Conservation (phyloP, 495 filamentous ascomycete species). For the Pyrenula aspistea region DNA sequence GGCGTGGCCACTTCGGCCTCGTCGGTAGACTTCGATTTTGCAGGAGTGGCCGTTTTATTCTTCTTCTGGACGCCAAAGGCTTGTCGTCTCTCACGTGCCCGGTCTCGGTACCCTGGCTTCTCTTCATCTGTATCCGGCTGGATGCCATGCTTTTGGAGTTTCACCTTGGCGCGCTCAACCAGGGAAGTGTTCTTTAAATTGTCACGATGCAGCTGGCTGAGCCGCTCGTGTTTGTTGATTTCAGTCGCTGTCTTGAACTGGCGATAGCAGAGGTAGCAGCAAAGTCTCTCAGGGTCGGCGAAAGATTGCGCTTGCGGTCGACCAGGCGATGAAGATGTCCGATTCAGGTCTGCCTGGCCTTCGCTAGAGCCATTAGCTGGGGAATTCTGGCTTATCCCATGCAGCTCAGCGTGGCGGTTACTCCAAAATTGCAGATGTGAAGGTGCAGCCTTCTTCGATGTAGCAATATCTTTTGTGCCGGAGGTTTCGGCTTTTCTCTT, state of each 20-base stretch:
- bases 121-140: conserved; percentile 14
- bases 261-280: conserved; percentile 67
- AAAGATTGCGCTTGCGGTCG: conserved; percentile 44
- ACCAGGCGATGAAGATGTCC: conserved; percentile 5
- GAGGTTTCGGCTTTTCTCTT: conserved; percentile 53
- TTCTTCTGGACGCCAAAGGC: conserved; percentile 57
- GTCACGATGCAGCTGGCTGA: conserved; percentile 58
- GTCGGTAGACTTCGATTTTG: conserved; percentile 18
- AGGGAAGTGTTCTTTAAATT: conserved; percentile 53
- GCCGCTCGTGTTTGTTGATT: conserved; percentile 64
- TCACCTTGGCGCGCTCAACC: conserved; percentile 43
- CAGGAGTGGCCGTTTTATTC: conserved; percentile 22
- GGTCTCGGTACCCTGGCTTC: conserved; percentile 56
- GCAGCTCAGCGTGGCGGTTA: conserved; percentile 74
- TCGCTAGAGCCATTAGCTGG: conserved; percentile 16
- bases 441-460: conserved; percentile 40
- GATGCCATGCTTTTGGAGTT: conserved; percentile 41
- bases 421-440: conserved; percentile 80
- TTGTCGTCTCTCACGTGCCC: conserved; percentile 69
- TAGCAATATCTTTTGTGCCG: conserved; percentile 23
- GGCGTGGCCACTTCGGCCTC: conserved; percentile 18
- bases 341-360: conserved; percentile 10
- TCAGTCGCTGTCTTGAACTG: conserved; percentile 58
- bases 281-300: conserved; percentile 55
- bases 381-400: conserved; percentile 38